Percentiles rank a stretch among this genome's conserved stretches.
phyloP scores from a whole-genome alignment of 2,329 filamentous ascomycete genomes.

The Apiospora arundinis region DNA sequence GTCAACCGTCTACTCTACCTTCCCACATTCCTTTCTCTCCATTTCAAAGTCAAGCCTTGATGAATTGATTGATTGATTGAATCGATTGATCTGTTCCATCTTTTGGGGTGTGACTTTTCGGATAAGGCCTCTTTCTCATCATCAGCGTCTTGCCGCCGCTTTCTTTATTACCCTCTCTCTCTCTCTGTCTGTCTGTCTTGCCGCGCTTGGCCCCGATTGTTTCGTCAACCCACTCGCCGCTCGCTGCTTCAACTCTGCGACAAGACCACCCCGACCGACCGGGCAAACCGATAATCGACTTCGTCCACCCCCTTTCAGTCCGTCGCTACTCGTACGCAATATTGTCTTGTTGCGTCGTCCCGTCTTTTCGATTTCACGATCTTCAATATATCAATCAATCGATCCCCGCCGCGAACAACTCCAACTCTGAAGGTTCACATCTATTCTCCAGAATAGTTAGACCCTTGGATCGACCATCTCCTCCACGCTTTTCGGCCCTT shows the following conservation, averaged over 20 bases:
- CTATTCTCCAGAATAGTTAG: conserved; percentile 3
- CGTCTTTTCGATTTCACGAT: conserved; percentile 4
- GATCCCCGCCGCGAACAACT: not conserved
- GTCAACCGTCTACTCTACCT: not conserved
- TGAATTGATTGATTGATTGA: conserved; percentile 3
- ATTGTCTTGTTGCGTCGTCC: not conserved
- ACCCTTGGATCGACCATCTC: conserved; percentile 13
- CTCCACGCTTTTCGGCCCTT: conserved; percentile 20
- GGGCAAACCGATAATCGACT: not conserved
- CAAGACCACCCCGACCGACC: conserved; percentile 10
- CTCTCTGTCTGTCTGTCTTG: not conserved
- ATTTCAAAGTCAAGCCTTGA: not conserved
- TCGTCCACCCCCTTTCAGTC: not conserved
- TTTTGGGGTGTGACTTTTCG: not conserved
- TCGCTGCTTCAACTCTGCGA: conserved; percentile 3
- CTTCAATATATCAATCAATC: not conserved
- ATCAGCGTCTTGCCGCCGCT: not conserved
- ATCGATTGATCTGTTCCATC: not conserved
- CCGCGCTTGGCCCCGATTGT: not conserved
- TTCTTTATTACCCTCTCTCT: not conserved
- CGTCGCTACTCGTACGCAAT: not conserved
- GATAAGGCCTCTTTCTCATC: not conserved
- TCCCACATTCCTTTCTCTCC: not conserved
- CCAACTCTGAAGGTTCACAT: not conserved
- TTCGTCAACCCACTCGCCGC: not conserved